Conservation (phyloP, 2,329 filamentous ascomycete genomes). For the Ophiostoma quercus region DNA sequence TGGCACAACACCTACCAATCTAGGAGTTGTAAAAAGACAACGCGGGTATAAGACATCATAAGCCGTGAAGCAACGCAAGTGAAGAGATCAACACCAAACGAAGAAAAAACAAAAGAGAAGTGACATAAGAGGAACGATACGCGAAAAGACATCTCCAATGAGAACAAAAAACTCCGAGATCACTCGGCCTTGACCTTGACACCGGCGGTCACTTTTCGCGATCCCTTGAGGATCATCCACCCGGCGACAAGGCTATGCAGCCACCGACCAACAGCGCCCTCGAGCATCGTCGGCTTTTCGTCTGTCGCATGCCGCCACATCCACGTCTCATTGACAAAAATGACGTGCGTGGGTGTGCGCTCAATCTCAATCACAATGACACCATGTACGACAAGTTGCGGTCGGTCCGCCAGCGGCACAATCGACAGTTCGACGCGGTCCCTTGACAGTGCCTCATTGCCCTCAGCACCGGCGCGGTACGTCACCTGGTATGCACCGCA, state of each 20-base stretch:
- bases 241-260: conserved; percentile 30
- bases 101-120: neutral
- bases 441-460: conserved; percentile 3
- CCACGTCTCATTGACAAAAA: conserved; percentile 40
- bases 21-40: neutral
- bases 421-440: conserved; percentile 33
- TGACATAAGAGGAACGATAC: neutral
- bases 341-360: conserved; percentile 24
- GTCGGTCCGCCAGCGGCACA: conserved; percentile 30
- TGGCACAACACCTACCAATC: neutral
- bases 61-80: neutral
- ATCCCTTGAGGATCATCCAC: conserved; percentile 25
- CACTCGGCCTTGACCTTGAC: neutral
- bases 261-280: conserved; percentile 32
- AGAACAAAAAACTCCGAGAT: neutral
- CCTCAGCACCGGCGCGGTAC: conserved; percentile 27
- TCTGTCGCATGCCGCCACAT: conserved; percentile 34
- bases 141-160: neutral
- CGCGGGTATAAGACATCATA: neutral
- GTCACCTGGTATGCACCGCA: conserved; percentile 34
- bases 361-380: conserved; percentile 31
- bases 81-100: neutral
- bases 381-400: conserved; percentile 29
- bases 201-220: neutral
- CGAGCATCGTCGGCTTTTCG: conserved; percentile 33